A percentile compares a stretch with the other conserved stretches of the same genome.
Conservation (phyloP, 331 rosid species). For the Stylosanthes scabra region DNA sequence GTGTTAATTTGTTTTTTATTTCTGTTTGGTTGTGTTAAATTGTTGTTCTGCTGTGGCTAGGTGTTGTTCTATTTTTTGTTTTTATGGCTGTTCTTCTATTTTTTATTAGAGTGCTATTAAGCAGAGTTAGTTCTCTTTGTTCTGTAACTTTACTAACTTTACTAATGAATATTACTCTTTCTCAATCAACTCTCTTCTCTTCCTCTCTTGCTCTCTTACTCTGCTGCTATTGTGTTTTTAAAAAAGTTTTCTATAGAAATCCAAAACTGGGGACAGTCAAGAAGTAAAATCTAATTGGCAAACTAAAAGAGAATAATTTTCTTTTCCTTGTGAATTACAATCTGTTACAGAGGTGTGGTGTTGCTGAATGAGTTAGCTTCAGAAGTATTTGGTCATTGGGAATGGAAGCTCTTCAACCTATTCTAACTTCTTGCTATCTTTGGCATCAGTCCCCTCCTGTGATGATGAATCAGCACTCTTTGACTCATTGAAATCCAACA, state of each 20-base stretch:
- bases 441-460: slow-evolving; percentile 55
- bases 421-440: slow-evolving; percentile 69
- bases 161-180: too few species aligned
- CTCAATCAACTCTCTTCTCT: too few species aligned
- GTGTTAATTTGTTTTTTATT: too few species aligned
- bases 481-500: slow-evolving; percentile 92
- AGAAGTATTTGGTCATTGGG: slow-evolving; percentile 31
- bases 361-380: slow-evolving; percentile 56
- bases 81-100: too few species aligned
- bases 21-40: too few species aligned
- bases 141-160: too few species aligned
- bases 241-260: slow-evolving; percentile 22
- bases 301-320: slow-evolving; percentile 37
- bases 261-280: not conserved
- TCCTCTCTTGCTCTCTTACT: too few species aligned
- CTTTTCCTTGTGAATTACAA: slow-evolving; percentile 44
- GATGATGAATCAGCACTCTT: slow-evolving; percentile 59
- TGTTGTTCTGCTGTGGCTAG: too few species aligned
- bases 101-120: too few species aligned
- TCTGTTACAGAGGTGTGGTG: slow-evolving; percentile 59
- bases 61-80: too few species aligned
- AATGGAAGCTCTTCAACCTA: slow-evolving; percentile 38
- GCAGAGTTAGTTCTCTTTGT: too few species aligned
- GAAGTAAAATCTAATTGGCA: slow-evolving; percentile 25
- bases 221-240: too few species aligned